Conservation (phyloP, 495 filamentous ascomycete genomes). For the Opeltia flavorubescens region DNA sequence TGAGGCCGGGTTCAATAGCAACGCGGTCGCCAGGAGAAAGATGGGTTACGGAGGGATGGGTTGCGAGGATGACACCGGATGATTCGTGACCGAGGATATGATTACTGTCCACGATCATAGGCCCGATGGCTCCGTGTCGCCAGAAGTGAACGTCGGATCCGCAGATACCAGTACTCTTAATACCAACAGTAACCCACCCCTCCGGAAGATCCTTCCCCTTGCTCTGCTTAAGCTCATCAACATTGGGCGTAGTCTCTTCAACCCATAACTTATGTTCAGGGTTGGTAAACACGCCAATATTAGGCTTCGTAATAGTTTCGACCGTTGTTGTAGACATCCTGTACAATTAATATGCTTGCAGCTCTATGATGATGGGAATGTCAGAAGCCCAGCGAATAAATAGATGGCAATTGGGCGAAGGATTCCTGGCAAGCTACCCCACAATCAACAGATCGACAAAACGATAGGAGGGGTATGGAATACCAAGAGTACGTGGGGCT, state of each 20-base stretch:
- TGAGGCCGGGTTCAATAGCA: conserved; percentile 73
- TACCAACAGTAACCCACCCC: conserved; percentile 43
- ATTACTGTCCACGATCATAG: conserved; percentile 22
- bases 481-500: background rate
- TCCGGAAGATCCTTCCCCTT: conserved; percentile 53
- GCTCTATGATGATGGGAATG: too few relatives aligned
- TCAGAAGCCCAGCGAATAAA: too few relatives aligned
- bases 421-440: too few relatives aligned
- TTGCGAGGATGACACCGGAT: conserved; percentile 23
- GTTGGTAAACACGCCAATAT: conserved; percentile 93
- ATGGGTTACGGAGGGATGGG: conserved; percentile 41
- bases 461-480: background rate
- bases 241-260: conserved; percentile 55
- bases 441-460: background rate
- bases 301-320: conserved; percentile 42
- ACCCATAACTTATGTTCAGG: conserved; percentile 86
- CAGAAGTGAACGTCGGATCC: conserved; percentile 50
- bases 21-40: conserved; percentile 74
- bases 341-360: too few relatives aligned
- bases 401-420: too few relatives aligned
- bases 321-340: background rate
- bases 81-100: conserved; percentile 34
- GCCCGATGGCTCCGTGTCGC: conserved; percentile 30
- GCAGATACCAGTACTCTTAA: conserved; percentile 38
- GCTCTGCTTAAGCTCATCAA: conserved; percentile 49